Evolutionary conservation across 2,329 filamentous ascomycete genomes (phyloP).

Genomic region (Cordyceps tenuipes): DNA sequence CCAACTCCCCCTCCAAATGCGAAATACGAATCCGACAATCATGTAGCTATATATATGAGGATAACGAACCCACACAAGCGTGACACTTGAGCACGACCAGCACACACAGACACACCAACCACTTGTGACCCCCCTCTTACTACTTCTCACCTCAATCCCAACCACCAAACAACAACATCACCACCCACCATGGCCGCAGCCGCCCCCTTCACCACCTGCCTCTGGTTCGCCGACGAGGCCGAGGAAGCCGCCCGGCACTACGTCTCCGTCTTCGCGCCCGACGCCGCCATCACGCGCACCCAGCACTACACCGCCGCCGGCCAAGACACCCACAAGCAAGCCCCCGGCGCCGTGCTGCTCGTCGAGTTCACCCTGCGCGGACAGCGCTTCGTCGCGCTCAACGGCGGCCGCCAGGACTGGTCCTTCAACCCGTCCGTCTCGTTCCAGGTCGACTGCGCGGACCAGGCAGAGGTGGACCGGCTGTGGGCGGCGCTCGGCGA

Average conservation of each 20-base stretch:
- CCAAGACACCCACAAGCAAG: constrained; percentile 15
- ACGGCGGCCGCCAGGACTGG: constrained; percentile 33
- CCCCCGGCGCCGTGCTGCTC: not conserved
- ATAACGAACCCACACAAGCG: not conserved
- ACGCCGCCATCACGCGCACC: constrained; percentile 28
- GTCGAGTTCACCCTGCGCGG: constrained; percentile 17
- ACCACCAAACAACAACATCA: not conserved
- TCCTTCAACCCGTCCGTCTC: constrained; percentile 33
- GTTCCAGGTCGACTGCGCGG: constrained; percentile 35
- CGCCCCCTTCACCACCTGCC: constrained; percentile 21
- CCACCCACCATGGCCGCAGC: not conserved
- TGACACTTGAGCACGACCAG: not conserved
- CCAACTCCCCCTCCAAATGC: not conserved
- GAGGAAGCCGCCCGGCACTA: constrained; percentile 35
- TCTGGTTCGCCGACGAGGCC: constrained; percentile 35
- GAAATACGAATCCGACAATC: not conserved
- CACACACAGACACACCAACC: not conserved
- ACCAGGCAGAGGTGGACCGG: constrained; percentile 39
- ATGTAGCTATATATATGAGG: not conserved
- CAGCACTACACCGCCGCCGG: constrained; percentile 24
- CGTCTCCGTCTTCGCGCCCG: constrained; percentile 29
- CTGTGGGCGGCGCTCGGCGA: constrained; percentile 34
- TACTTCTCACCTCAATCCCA: not conserved
- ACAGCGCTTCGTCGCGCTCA: constrained; percentile 32
- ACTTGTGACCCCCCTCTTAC: too few species aligned